phyloP scores from a whole-genome alignment of 805 yeast species.

The Metschnikowia shivogae region DNA sequence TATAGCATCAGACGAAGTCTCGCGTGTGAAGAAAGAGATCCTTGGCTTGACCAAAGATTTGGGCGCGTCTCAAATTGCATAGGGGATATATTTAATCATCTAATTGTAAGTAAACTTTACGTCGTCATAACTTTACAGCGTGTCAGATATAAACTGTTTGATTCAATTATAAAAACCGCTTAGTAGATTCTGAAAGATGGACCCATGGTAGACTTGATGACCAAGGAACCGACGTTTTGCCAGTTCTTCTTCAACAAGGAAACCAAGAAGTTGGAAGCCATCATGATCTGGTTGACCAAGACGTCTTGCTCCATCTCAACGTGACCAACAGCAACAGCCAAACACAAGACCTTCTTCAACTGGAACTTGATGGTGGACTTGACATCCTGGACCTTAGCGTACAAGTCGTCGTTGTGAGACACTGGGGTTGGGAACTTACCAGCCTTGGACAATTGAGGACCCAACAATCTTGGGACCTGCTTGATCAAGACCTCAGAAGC shows the following conservation, averaged over 20 bases:
- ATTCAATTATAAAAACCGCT: constrained; percentile 18
- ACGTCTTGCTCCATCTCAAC: constrained; percentile 98
- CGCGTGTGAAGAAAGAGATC: constrained; percentile 13
- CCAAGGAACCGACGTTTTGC: constrained; percentile 99
- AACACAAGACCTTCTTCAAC: constrained; percentile 98
- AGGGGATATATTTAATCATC: background rate
- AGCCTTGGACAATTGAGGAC: constrained; percentile 99
- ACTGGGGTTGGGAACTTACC: constrained; percentile 99
- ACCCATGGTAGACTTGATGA: constrained; percentile 99
- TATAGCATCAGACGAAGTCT: constrained; percentile 10
- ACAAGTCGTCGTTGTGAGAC: constrained; percentile 97
- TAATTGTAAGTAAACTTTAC: background rate
- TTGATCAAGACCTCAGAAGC: constrained; percentile 99
- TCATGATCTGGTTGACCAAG: constrained; percentile 95
- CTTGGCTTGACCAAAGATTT: constrained; percentile 7
- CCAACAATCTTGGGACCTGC: constrained; percentile 99
- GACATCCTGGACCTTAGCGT: constrained; percentile 93
- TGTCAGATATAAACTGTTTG: background rate
- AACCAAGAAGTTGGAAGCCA: constrained; percentile 98
- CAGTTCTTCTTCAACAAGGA: constrained; percentile 99
- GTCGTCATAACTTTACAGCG: background rate
- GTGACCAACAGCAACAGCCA: constrained; percentile 99
- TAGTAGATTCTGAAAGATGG: constrained; percentile 99
- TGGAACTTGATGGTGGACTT: constrained; percentile 99
- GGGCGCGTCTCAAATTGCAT: constrained; percentile 5